A percentile compares a stretch with the other conserved stretches of the same genome.
Evolutionary conservation across 331 rosid genomes (phyloP).

Genomic region (Rosa hybrid): DNA sequence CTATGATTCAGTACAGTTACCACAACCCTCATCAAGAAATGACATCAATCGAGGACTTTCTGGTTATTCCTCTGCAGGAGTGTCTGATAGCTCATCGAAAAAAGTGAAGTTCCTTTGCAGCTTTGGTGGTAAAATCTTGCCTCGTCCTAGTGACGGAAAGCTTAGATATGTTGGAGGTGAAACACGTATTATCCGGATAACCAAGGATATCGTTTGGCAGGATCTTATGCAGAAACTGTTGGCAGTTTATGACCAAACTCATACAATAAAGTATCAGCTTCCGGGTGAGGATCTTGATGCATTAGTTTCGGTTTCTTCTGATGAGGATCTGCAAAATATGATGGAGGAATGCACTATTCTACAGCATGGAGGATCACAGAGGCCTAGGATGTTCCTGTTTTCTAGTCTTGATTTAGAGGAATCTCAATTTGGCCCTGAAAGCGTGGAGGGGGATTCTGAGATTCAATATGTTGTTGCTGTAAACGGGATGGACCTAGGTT

Average conservation of each 20-base stretch:
- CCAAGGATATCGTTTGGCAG: slow-evolving; percentile 45
- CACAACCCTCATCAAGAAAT: slow-evolving; percentile 39
- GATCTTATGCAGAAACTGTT: slow-evolving; percentile 50
- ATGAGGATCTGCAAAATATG: slow-evolving; percentile 61
- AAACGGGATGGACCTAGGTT: slow-evolving; percentile 47
- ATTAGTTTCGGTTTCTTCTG: slow-evolving; percentile 54
- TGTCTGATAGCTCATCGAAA: slow-evolving; percentile 38
- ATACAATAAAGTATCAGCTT: slow-evolving; percentile 52
- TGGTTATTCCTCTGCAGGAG: slow-evolving; percentile 36
- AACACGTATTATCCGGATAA: slow-evolving; percentile 46
- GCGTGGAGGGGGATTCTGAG: slow-evolving; percentile 45
- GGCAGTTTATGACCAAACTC: slow-evolving; percentile 40
- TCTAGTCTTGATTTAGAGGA: slow-evolving; percentile 51
- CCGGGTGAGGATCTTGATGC: slow-evolving; percentile 70
- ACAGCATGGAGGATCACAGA: slow-evolving; percentile 41
- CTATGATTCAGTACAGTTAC: slow-evolving; percentile 33
- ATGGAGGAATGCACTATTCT: slow-evolving; percentile 46
- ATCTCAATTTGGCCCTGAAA: slow-evolving; percentile 39
- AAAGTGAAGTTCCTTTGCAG: slow-evolving; percentile 50
- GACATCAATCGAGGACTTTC: slow-evolving; percentile 33
- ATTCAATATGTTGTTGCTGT: slow-evolving; percentile 52
- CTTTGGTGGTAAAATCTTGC: slow-evolving; percentile 49
- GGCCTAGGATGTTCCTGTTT: slow-evolving; percentile 50
- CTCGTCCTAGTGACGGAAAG: slow-evolving; percentile 55
- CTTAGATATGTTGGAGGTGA: slow-evolving; percentile 61